Evolutionary conservation across 2,329 filamentous ascomycete genomes (phyloP).

Genomic region (Penicillium sp.): DNA sequence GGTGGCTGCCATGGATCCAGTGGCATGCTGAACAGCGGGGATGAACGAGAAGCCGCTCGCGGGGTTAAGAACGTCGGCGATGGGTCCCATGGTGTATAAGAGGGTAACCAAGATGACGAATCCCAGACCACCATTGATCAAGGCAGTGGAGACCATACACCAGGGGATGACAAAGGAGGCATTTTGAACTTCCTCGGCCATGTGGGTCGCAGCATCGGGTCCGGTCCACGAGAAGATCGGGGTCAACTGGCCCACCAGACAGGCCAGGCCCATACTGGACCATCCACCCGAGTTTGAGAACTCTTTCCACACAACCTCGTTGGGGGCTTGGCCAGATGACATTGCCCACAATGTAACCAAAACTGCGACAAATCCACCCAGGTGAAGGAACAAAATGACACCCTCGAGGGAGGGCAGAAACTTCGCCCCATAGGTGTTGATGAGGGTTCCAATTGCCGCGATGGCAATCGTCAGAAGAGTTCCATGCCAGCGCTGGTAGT

Average conservation of each 20-base stretch:
- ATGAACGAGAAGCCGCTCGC: constrained; percentile 51
- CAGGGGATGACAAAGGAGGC: constrained; percentile 49
- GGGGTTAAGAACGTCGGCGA: constrained; percentile 40
- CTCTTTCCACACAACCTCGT: constrained; percentile 34
- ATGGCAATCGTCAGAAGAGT: constrained; percentile 53
- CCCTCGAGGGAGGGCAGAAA: constrained; percentile 53
- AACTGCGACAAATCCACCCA: constrained; percentile 46
- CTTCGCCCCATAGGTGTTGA: constrained; percentile 51
- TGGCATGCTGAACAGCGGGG: constrained; percentile 52
- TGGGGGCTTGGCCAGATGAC: constrained; percentile 21
- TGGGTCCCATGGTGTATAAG: constrained; percentile 45
- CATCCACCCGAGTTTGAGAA: constrained; percentile 41
- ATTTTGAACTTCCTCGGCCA: constrained; percentile 53
- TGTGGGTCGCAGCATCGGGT: constrained; percentile 36
- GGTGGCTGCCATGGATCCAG: constrained; percentile 43
- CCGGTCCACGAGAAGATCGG: constrained; percentile 30
- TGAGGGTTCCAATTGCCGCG: constrained; percentile 47
- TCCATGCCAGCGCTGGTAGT: constrained; percentile 34
- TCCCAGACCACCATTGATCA: constrained; percentile 50
- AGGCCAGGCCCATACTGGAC: constrained; percentile 38
- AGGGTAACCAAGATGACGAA: constrained; percentile 48
- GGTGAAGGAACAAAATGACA: constrained; percentile 51
- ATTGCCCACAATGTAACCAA: constrained; percentile 39
- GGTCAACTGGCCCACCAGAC: constrained; percentile 38
- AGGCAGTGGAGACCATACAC: constrained; percentile 49